Conservation (phyloP, 2,329 filamentous ascomycete species). For the Pseudocercospora cruenta region DNA sequence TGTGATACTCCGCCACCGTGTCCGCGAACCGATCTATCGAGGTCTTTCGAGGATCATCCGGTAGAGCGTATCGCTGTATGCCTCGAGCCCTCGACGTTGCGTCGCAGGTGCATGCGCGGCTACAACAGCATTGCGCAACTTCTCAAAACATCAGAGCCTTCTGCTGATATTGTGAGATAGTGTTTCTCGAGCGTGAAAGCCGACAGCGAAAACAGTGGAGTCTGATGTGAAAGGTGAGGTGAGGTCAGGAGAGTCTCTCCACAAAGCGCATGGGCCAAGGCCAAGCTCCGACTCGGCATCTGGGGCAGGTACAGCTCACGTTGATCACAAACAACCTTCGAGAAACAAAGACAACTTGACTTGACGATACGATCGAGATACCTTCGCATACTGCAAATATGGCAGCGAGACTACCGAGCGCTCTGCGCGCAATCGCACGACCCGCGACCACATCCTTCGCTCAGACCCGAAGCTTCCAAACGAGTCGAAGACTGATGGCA, state of each 20-base stretch:
- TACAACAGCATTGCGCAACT: not conserved
- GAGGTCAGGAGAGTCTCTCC: not conserved
- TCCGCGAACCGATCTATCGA: too few species aligned
- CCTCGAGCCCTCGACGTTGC: not conserved
- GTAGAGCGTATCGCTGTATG: not conserved
- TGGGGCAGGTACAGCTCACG: not conserved
- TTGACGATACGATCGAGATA: not conserved
- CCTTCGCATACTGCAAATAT: not conserved
- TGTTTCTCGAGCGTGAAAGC: not conserved
- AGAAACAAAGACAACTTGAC: not conserved
- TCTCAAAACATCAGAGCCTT: too few species aligned
- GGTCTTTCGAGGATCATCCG: not conserved
- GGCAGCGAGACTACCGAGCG: constrained; percentile 15
- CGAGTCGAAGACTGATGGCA: constrained; percentile 32
- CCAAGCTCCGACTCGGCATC: not conserved
- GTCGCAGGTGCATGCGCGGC: not conserved
- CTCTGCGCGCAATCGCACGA: constrained; percentile 39
- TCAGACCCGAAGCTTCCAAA: constrained; percentile 43
- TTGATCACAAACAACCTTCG: not conserved
- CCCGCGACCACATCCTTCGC: constrained; percentile 21
- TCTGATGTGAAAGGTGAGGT: not conserved
- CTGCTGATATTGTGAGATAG: not conserved
- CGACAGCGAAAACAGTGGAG: not conserved
- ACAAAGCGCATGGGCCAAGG: not conserved
- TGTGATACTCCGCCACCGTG: too few species aligned